Conservation (phyloP, 2,329 filamentous ascomycete genomes). For the Venturia effusa region DNA sequence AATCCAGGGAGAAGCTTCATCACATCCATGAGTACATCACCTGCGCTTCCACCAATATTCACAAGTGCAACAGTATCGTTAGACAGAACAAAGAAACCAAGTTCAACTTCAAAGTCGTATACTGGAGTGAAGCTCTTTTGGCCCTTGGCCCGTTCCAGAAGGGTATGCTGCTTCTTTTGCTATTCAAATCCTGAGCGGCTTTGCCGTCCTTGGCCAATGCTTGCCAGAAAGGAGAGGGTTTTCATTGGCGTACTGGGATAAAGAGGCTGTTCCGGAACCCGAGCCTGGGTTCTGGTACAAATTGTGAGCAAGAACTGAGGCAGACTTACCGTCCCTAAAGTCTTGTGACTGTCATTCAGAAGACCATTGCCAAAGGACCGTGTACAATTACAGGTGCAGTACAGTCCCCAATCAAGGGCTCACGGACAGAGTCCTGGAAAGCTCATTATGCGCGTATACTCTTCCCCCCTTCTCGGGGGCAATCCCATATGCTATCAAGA, state of each 20-base stretch:
- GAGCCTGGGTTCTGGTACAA: neutral
- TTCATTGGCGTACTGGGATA: neutral
- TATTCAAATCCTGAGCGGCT: slow-evolving; percentile 3
- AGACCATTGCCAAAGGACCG: neutral
- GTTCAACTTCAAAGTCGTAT: slow-evolving; percentile 1
- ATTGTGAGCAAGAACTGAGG: neutral
- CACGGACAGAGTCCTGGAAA: neutral
- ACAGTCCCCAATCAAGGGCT: neutral
- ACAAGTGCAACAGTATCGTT: slow-evolving; percentile 4
- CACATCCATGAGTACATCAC: slow-evolving; percentile 4
- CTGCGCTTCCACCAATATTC: neutral
- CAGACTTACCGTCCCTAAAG: neutral
- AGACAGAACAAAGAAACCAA: neutral
- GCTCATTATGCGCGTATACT: neutral
- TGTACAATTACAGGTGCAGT: neutral
- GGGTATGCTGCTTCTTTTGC: slow-evolving; percentile 2
- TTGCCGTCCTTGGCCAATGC: neutral
- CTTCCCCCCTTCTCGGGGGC: neutral
- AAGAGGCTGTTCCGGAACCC: neutral
- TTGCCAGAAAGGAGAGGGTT: neutral
- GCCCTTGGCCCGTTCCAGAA: slow-evolving; percentile 2
- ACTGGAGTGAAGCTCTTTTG: neutral
- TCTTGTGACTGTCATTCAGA: neutral
- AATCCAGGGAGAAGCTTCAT: slow-evolving; percentile 1
- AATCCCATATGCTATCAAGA: neutral